Evolutionary conservation across 768 basidiomycete species (phyloP), one percentile per base, ranked within the genome.

Genomic region (Pleurotus eryngii): DNA sequence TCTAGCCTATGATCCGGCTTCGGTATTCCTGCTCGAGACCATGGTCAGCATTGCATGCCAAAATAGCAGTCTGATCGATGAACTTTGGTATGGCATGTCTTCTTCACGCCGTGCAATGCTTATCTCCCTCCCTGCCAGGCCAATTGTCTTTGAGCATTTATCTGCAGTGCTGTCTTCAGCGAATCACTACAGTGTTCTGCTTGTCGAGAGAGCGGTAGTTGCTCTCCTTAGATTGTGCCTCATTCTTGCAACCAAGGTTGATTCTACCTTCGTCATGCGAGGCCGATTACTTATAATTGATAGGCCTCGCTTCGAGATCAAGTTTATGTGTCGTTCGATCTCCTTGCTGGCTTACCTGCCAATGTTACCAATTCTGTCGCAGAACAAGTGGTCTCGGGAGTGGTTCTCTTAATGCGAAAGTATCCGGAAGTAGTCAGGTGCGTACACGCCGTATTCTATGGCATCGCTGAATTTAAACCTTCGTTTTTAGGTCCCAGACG

Each of bases 191-290:
- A 95, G 93, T 65, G 81, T 93, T 27, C 77, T 99, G 49, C 81
- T 99, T 42, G 92, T 97, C 40, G 97, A 99, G 66, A 82, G 97
- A 12, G 95, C 95, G 3, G 91, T 98, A 3, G 92, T 96, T 14
- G 90, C 89, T 18, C 77, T 98, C 24, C 74, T 98, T 56, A 81
- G 91, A 26, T 74, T 98, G n/a, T 92, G 91, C 63, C 73, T 86
- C 58, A 85, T 95, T 46, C 78, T 96, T 11, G 90, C 92, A 14
- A 83, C 86, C 50, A 85, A 87, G 73, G 95, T 90, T 63, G 65
- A 80, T 65, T 22, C 8, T 11, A 48, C 42, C 15, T 15, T 17
- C 50, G 57, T 40, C 51, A 15, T 55, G 3, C 7, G 55, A 49
- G 12, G 17, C 15, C 20, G 35, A 20, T 47, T 46, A 7, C 57